Evolutionary conservation across 208 protist species (phyloP), one percentile per base, ranked within the genome.

Genomic region (Leptomonas pyrrhocoris): DNA sequence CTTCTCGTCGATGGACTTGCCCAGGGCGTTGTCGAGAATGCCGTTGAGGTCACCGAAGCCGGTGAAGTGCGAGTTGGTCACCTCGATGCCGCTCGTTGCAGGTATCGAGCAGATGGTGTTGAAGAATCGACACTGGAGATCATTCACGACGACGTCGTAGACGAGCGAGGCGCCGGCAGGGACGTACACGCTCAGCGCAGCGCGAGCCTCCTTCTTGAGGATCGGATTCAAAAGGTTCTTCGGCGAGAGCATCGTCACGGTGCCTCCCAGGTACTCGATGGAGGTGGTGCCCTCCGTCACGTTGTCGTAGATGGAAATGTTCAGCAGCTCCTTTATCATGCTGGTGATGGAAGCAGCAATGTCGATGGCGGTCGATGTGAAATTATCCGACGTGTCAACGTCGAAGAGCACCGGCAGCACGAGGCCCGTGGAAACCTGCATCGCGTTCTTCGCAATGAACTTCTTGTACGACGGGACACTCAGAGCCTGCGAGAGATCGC

Each of bases 271-370:
- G 40, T 56, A 72, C 34, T 18, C 34, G 34, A 64, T 51, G 45
- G 42, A 21, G 21, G 66, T 58, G n/a, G 67, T 58, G 27, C 21
- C 49, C 4, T 57, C 59, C 12, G 48, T 34, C 15, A 27, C 45
- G 46, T 73, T 31, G 57, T 73, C 27, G 57, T 65, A 66, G 18
- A 23, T 66, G 31, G 60, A 53, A 31, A 59, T 42, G 56, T 63
- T 53, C 21, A 72, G 46, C 34, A 56, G 55, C 58, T 65, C 38
- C 57, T 64, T 59, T 2, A 48, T 13, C 28, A 30, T n/a, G 28
- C 58, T 54, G 3, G 30, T 51, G 57, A 59, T 34, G 36, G 30
- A 6, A 11, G 19, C 34, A 48, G 36, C 57, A 23, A 23, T 19
- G 30, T 59, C 67, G 38, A 59, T 73, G 56, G 48, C 19, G 12